These are phyloP conservation scores for Alloteropsis semialata DNA, from an alignment of 176 grass and related monocot genomes.

Conservation along the genomic window DNA sequence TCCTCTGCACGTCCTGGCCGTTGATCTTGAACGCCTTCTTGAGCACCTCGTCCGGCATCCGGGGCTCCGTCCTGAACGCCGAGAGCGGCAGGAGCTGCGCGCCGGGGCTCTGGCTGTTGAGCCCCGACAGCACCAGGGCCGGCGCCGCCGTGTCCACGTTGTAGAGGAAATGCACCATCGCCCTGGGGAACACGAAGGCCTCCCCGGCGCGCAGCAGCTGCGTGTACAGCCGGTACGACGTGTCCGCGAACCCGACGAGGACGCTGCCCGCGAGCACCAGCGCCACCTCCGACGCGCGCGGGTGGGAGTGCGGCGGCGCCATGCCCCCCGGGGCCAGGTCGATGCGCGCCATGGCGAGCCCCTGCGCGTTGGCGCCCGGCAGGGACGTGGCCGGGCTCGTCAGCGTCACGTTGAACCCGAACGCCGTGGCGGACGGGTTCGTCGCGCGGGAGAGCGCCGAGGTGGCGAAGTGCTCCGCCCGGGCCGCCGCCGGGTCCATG, in stretches of 20 bases:
- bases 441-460: conserved; percentile 33
- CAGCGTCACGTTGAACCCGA: conserved; percentile 50
- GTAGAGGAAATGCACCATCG: conserved; percentile 57
- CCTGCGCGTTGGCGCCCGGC: conserved; percentile 57
- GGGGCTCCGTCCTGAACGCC: conserved; percentile 50
- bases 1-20: conserved; percentile 49
- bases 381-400: conserved; percentile 39
- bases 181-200: conserved; percentile 59
- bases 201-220: conserved; percentile 61
- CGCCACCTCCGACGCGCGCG: conserved; percentile 60
- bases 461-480: conserved; percentile 54
- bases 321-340: conserved; percentile 51
- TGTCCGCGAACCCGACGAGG: conserved; percentile 62
- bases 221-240: conserved; percentile 61
- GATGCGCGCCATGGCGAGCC: conserved; percentile 47
- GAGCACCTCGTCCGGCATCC: conserved; percentile 48
- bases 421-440: conserved; percentile 15
- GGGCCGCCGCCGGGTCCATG: conserved; percentile 44
- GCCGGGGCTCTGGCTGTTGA: conserved; percentile 68
- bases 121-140: conserved; percentile 51
- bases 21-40: conserved; percentile 54
- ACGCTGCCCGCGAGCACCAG: conserved; percentile 45
- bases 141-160: conserved; percentile 34
- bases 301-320: conserved; percentile 61
- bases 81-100: conserved; percentile 48